Percentiles rank a stretch among this genome's conserved stretches.
Conservation (phyloP, 1,284 basidiomycete genomes). For the Cutaneotrichosporon dermatis region DNA sequence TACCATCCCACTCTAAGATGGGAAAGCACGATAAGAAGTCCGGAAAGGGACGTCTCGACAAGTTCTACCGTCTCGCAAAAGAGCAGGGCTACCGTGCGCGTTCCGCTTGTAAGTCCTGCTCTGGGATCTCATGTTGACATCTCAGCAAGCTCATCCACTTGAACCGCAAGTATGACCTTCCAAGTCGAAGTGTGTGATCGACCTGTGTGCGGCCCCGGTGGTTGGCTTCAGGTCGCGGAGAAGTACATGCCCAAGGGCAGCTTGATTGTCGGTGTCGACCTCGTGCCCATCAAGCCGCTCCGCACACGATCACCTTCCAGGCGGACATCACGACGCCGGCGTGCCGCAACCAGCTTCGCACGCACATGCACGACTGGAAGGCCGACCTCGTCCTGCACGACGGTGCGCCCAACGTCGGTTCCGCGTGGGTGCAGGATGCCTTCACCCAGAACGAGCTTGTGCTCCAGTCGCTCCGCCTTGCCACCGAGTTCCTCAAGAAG, state of each 20-base stretch:
- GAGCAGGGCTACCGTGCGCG: slow-evolving; percentile 99
- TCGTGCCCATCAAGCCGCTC: slow-evolving; percentile 97
- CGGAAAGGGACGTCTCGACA: slow-evolving; percentile 85
- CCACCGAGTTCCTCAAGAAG: slow-evolving; percentile 89
- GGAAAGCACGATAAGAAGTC: slow-evolving; percentile 54
- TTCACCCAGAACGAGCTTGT: slow-evolving; percentile 97
- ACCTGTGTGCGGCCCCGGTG: slow-evolving; percentile 97
- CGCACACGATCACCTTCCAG: slow-evolving; percentile 85
- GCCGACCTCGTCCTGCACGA: slow-evolving; percentile 99
- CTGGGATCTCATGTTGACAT: not conserved
- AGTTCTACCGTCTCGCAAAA: slow-evolving; percentile 74
- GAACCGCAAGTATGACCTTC: slow-evolving; percentile 96
- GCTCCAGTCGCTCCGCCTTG: slow-evolving; percentile 90
- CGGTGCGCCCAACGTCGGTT: slow-evolving; percentile 98
- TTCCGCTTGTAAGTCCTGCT: slow-evolving; percentile 65
- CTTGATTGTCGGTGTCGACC: slow-evolving; percentile 94
- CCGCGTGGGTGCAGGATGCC: slow-evolving; percentile 98
- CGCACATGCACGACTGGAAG: slow-evolving; percentile 96
- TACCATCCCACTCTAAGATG: slow-evolving; percentile 28
- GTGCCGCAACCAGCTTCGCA: slow-evolving; percentile 81
- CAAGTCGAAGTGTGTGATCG: slow-evolving; percentile 87
- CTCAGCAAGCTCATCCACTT: slow-evolving; percentile 88
- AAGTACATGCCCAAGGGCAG: slow-evolving; percentile 97
- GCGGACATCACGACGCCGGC: slow-evolving; percentile 91
- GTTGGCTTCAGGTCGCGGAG: slow-evolving; percentile 97